A percentile compares a stretch with the other conserved stretches of the same genome.
Conservation (phyloP, 768 basidiomycete species). For the Naganishia randhawae region DNA sequence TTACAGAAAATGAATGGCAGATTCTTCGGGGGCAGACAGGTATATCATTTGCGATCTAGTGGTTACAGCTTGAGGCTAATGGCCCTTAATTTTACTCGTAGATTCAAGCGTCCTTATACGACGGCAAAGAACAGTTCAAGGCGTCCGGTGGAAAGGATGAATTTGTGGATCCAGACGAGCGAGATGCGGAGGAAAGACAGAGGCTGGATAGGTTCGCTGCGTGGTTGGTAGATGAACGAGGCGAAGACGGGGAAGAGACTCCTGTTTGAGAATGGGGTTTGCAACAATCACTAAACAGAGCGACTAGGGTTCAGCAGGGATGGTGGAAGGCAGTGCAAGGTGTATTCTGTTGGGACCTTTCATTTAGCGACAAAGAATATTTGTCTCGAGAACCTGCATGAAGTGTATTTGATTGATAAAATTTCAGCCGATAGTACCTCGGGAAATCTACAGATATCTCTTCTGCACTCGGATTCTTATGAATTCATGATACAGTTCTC, state of each 20-base stretch:
- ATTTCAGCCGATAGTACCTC: no score
- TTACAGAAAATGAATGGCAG: conserved; percentile 87
- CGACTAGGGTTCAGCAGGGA: no score
- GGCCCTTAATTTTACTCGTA: neutral
- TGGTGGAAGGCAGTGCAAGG: neutral
- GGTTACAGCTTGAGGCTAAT: neutral
- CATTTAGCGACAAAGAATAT: no score
- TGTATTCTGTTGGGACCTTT: neutral
- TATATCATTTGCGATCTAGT: conserved; percentile 26
- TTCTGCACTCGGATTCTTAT: no score
- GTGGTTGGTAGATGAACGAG: conserved; percentile 65
- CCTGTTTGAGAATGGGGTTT: conserved; percentile 4
- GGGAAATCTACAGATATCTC: no score
- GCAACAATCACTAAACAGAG: neutral
- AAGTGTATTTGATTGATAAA: no score
- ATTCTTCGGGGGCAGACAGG: conserved; percentile 75
- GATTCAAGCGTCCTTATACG: conserved; percentile 75
- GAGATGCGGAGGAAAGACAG: conserved; percentile 64
- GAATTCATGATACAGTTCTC: no score
- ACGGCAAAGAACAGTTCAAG: conserved; percentile 74
- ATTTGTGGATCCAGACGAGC: conserved; percentile 55
- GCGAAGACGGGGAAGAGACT: conserved; percentile 32
- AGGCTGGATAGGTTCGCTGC: conserved; percentile 81
- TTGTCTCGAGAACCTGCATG: no score
- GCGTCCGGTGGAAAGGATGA: conserved; percentile 73